Evolutionary conservation across 2,329 filamentous ascomycete genomes (phyloP).

Genomic region (Alternaria longipes): DNA sequence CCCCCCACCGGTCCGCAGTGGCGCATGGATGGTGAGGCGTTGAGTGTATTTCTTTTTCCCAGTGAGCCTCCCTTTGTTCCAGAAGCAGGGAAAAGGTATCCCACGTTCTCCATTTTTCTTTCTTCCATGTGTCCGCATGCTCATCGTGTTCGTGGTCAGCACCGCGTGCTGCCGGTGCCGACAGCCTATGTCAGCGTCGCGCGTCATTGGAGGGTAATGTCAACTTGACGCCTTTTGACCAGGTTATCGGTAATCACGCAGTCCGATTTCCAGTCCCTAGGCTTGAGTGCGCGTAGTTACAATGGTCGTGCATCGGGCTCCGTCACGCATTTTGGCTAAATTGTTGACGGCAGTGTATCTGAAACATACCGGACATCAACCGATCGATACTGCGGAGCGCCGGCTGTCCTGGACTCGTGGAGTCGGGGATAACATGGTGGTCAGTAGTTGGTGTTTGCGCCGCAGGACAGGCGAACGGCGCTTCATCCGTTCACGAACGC

Average conservation of each 20-base stretch:
- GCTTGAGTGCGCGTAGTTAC: constrained; percentile 2
- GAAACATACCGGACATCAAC: constrained; percentile 17
- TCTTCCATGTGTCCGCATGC: constrained; percentile 7
- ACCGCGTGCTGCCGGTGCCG: constrained; percentile 11
- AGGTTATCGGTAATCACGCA: constrained; percentile 11
- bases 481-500: constrained; percentile 13
- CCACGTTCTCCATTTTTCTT: constrained; percentile 2
- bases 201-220: constrained; percentile 2
- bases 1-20: constrained; percentile 9
- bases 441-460: constrained; percentile 17
- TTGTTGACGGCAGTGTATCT: constrained; percentile 9
- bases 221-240: constrained; percentile 10
- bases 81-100: constrained; percentile 7
- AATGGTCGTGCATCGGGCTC: constrained; percentile 2
- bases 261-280: constrained; percentile 6
- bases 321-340: constrained; percentile 22
- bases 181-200: constrained; percentile 7
- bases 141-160: constrained; percentile 1
- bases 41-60: constrained; percentile 10
- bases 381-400: constrained; percentile 12
- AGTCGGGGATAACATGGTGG: constrained; percentile 9
- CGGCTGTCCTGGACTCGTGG: background rate
- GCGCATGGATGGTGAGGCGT: constrained; percentile 9
- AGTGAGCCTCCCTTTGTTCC: background rate
- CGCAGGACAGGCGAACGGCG: constrained; percentile 15